Evolutionary conservation across 1,139 yeast genomes (phyloP).

Genomic region (Yamadazyma buinensis): DNA sequence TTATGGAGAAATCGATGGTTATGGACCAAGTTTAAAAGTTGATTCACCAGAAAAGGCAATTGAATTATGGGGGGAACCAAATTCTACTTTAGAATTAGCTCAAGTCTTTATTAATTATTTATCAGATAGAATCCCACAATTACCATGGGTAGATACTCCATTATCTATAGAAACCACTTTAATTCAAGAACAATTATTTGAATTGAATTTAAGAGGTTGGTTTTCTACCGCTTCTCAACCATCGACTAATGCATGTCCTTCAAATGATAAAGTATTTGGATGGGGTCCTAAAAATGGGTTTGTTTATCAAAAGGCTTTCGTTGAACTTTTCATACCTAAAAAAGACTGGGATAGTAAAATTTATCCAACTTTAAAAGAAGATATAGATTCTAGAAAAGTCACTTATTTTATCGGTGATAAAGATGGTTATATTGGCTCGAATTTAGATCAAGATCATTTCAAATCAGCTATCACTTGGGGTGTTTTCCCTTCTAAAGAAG

Average conservation of each 20-base stretch:
- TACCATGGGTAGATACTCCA: slow-evolving; percentile 92
- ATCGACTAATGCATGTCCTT: slow-evolving; percentile 72
- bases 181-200: slow-evolving; percentile 86
- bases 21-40: slow-evolving; percentile 86
- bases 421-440: slow-evolving; percentile 55
- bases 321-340: slow-evolving; percentile 77
- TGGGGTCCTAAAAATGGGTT: slow-evolving; percentile 95
- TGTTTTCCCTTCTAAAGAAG: slow-evolving; percentile 82
- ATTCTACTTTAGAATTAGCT: slow-evolving; percentile 57
- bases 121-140: slow-evolving; percentile 66
- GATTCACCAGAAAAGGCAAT: slow-evolving; percentile 63
- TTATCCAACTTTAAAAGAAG: slow-evolving; percentile 47
- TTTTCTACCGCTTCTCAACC: slow-evolving; percentile 96
- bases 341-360: slow-evolving; percentile 68
- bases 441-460: slow-evolving; percentile 40
- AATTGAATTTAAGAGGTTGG: slow-evolving; percentile 69
- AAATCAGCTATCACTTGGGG: slow-evolving; percentile 94
- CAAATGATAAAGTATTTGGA: slow-evolving; percentile 85
- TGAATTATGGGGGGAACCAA: slow-evolving; percentile 82
- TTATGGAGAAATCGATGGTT: slow-evolving; percentile 96
- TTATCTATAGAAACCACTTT: slow-evolving; percentile 86
- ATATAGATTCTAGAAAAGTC: slow-evolving; percentile 40
- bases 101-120: slow-evolving; percentile 70
- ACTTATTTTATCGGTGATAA: slow-evolving; percentile 74
- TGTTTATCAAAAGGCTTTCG: slow-evolving; percentile 88